phyloP scores from a whole-genome alignment of 495 filamentous ascomycete species.

The Venustampulla echinocandica region DNA sequence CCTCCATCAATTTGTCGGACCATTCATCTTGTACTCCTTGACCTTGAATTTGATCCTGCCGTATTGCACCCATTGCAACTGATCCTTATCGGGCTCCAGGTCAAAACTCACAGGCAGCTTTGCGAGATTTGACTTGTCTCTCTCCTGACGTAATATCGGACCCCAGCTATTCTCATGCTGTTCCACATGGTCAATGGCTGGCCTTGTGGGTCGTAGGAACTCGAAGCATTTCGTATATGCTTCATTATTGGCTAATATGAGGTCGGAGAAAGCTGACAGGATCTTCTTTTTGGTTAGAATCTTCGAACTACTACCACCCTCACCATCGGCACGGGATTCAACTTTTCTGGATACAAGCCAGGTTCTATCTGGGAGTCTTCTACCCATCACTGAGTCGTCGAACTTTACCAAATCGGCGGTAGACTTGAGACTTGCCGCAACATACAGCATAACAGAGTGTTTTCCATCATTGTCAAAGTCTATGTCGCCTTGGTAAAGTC shows the following conservation, averaged over 20 bases:
- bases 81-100: neutral
- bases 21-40: neutral
- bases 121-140: neutral
- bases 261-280: neutral
- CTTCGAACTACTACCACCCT: too few relatives aligned
- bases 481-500: too few relatives aligned
- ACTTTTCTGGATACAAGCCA: too few relatives aligned
- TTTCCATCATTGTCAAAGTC: too few relatives aligned
- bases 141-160: neutral
- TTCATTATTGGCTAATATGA: slow-evolving; percentile 4
- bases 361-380: too few relatives aligned
- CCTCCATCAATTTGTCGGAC: neutral
- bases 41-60: neutral
- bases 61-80: neutral
- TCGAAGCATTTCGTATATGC: neutral
- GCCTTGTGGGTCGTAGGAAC: neutral
- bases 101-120: neutral
- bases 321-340: too few relatives aligned
- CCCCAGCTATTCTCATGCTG: neutral
- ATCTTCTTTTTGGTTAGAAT: too few relatives aligned
- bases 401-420: too few relatives aligned
- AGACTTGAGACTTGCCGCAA: too few relatives aligned
- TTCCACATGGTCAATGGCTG: slow-evolving; percentile 7
- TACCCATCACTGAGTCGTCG: too few relatives aligned
- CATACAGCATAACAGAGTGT: too few relatives aligned